Conservation (phyloP, 306 rosid genomes). For the Glycine tomentella region DNA sequence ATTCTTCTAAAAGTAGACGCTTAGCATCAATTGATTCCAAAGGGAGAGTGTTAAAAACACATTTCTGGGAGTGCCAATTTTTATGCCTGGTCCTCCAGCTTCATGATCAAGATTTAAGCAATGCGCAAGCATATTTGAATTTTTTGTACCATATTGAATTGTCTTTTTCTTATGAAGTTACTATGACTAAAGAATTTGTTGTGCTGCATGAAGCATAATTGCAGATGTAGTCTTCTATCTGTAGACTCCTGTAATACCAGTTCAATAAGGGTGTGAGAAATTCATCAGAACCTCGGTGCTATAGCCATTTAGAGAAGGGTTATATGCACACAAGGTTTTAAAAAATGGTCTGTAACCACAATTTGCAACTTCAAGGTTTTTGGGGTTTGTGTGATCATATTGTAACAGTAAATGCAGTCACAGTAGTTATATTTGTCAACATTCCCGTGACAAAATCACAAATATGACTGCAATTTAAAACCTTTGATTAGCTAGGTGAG, state of each 20-base stretch:
- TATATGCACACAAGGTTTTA: neutral
- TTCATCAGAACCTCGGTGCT: conserved; percentile 17
- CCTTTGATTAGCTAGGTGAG: neutral
- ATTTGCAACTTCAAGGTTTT: neutral
- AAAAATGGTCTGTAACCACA: neutral
- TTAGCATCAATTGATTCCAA: conserved; percentile 38
- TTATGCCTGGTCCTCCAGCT: conserved; percentile 50
- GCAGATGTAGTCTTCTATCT: conserved; percentile 16
- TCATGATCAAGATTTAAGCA: conserved; percentile 40
- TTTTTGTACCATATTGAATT: conserved; percentile 44
- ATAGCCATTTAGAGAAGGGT: neutral
- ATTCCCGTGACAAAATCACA: too few relatives aligned
- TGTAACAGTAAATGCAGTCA: neutral
- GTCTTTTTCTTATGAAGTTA: conserved; percentile 2
- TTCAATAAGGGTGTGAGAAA: conserved; percentile 5
- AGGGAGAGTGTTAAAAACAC: conserved; percentile 34
- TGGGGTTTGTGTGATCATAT: neutral
- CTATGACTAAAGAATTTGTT: conserved; percentile 19
- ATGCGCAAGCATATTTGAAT: conserved; percentile 40
- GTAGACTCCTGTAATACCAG: neutral
- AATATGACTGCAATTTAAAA: neutral
- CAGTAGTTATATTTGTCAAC: neutral
- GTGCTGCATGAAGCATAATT: conserved; percentile 27
- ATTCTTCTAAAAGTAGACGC: conserved; percentile 23
- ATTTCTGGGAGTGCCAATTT: conserved; percentile 48